A percentile compares a stretch with the other conserved stretches of the same genome.
Conservation (phyloP, 164 flowering plant species). For the Platanus orientalis region DNA sequence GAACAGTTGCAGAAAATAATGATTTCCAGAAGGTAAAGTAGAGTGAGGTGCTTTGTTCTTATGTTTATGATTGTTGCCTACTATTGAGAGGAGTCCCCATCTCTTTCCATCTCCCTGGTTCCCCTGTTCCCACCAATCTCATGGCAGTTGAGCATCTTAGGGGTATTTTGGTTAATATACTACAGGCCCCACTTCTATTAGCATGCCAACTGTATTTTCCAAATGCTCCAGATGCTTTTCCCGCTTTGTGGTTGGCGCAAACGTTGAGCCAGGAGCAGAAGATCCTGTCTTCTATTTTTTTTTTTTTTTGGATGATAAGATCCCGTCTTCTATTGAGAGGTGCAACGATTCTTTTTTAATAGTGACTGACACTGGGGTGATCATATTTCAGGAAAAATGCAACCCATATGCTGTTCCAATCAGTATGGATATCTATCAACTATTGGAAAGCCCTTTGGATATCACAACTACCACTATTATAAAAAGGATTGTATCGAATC, state of each 20-base stretch:
- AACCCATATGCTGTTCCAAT: conserved; percentile 81
- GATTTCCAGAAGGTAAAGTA: conserved; percentile 64
- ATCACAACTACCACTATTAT: conserved; percentile 89
- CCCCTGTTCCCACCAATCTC: no score
- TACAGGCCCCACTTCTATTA: no score
- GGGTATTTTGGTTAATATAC: no score
- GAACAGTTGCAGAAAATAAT: conserved; percentile 80
- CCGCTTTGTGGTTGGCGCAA: no score
- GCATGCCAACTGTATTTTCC: no score
- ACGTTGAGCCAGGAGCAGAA: background rate
- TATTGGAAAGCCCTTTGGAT: conserved; percentile 80
- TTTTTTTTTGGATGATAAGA: background rate
- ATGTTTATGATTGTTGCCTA: background rate
- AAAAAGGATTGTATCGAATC: conserved; percentile 84
- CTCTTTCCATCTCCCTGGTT: no score
- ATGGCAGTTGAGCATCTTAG: no score
- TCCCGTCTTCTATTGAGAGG: background rate
- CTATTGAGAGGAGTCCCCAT: no score
- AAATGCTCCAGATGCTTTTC: no score
- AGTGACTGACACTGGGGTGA: conserved; percentile 1
- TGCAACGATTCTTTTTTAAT: conserved; percentile 8
- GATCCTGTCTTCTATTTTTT: no score
- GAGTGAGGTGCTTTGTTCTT: background rate
- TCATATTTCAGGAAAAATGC: conserved; percentile 44
- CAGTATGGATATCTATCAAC: conserved; percentile 67